Base-by-base conservation (phyloP, 129 eudicot genomes). In the Tanacetum coccineum region DNA sequence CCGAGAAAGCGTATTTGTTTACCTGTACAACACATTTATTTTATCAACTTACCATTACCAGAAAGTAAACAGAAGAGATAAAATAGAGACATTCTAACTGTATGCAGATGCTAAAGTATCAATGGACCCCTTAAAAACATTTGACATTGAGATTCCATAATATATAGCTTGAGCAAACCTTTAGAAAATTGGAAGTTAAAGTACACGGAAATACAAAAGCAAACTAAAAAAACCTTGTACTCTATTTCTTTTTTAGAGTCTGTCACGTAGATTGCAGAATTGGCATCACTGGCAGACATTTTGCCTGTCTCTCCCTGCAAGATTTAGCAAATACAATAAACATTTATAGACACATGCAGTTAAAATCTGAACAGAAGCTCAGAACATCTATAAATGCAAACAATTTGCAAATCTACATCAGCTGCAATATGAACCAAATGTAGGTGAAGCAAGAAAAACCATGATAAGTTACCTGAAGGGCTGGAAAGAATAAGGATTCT, bases 241-340 rank as follows among this genome's bases (percentile, higher is more conserved):
- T 85, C 81, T 13, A 91, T 91, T 62, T 85, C 87, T 54, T 88
- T 86, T 12, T 72, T 82, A 59, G 96, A 81, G 79, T 92, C 98
- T 6, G 98, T 92, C 77, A 92, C 85, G 72, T 88, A 92, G 71
- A 88, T 92, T 56, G 98, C 98, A 46, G 98, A 85, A 80, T 76
- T 85, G 30, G 98, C 82, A 80, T 92, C 98, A 82, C 96, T 86
- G 10, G 96, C 95, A 19, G 87, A 83, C 98, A 88, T 92, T 82
- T 92, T 92, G 30, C 96, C 98, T 0, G 85, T 75, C 80, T 88
- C 98, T 30, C 96, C 98, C 98, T 92, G 83, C 30, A 72, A 74
- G 12, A 57, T 42, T 62, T 40, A 49, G 53, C 54, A 71, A 14
- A 13, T 9, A 51, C 9, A 45, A 57, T 8, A 48, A 63, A 30